phyloP scores from a whole-genome alignment of 2,329 filamentous ascomycete genomes.

The Xylariaceae sp. region DNA sequence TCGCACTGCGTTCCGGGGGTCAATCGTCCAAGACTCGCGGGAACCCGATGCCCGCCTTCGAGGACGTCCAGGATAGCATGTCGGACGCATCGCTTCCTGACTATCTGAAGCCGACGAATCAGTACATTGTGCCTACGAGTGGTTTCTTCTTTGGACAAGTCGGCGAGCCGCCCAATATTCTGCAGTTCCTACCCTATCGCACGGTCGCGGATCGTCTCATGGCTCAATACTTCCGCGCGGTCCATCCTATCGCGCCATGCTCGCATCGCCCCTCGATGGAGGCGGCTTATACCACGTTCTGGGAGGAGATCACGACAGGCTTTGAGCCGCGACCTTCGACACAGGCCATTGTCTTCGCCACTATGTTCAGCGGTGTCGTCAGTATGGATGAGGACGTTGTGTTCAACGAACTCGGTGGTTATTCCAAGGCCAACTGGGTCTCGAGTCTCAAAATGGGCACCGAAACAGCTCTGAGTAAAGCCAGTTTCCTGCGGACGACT shows the following conservation, averaged over 20 bases:
- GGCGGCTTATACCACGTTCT: slow-evolving; percentile 58
- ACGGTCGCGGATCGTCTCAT: slow-evolving; percentile 56
- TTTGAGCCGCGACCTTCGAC: slow-evolving; percentile 59
- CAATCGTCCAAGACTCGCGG: slow-evolving; percentile 20
- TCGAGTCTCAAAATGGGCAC: slow-evolving; percentile 60
- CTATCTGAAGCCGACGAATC: slow-evolving; percentile 58
- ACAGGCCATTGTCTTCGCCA: slow-evolving; percentile 64
- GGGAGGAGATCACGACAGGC: slow-evolving; percentile 54
- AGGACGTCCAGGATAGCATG: slow-evolving; percentile 24
- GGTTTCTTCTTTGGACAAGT: slow-evolving; percentile 60
- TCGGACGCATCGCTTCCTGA: slow-evolving; percentile 36
- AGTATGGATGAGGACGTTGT: slow-evolving; percentile 56
- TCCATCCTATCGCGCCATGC: slow-evolving; percentile 63
- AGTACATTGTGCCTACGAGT: slow-evolving; percentile 63
- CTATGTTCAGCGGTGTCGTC: slow-evolving; percentile 63
- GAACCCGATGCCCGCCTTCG: slow-evolving; percentile 23
- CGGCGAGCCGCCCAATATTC: slow-evolving; percentile 44
- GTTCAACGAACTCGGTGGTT: slow-evolving; percentile 46
- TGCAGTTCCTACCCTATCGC: slow-evolving; percentile 57
- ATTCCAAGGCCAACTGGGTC: slow-evolving; percentile 52
- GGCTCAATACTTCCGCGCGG: slow-evolving; percentile 60
- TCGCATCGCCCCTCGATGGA: slow-evolving; percentile 65
- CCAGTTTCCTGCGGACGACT: slow-evolving; percentile 64
- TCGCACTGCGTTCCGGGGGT: slow-evolving; percentile 25
- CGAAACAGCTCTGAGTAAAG: slow-evolving; percentile 61